phyloP scores from a whole-genome alignment of 2,329 filamentous ascomycete species.

The Aspergillus ustus region DNA sequence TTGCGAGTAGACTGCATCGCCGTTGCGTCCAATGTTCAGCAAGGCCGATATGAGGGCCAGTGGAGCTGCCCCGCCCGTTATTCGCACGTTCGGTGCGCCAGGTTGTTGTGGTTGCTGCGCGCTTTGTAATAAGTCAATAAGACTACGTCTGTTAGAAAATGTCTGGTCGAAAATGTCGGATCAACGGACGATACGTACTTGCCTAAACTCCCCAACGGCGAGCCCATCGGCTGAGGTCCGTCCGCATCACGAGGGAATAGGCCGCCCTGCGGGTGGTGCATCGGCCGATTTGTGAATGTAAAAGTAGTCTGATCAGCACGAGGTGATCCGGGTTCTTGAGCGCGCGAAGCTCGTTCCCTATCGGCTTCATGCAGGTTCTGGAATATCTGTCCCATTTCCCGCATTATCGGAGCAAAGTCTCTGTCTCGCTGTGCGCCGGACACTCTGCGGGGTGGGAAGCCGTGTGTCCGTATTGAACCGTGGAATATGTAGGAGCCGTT shows the following conservation, averaged over 20 bases:
- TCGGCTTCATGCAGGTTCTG: slow-evolving; percentile 48
- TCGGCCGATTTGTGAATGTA: not conserved
- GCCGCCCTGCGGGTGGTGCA: slow-evolving; percentile 30
- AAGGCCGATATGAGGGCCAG: slow-evolving; percentile 52
- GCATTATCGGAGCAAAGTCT: slow-evolving; percentile 35
- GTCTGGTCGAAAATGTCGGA: not conserved
- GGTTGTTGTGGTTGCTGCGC: slow-evolving; percentile 23
- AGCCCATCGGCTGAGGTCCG: slow-evolving; percentile 52
- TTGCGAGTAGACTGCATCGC: slow-evolving; percentile 88
- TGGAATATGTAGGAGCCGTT: slow-evolving; percentile 51
- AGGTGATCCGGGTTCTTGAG: slow-evolving; percentile 13
- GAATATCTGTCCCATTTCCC: slow-evolving; percentile 52
- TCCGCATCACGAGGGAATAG: slow-evolving; percentile 58
- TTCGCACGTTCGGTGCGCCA: slow-evolving; percentile 25
- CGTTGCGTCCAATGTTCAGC: slow-evolving; percentile 53
- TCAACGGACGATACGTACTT: slow-evolving; percentile 47
- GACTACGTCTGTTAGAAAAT: slow-evolving; percentile 22
- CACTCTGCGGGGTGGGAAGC: slow-evolving; percentile 25
- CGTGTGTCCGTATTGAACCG: slow-evolving; percentile 39
- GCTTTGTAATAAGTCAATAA: slow-evolving; percentile 34
- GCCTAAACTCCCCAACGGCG: slow-evolving; percentile 53
- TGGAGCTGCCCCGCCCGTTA: slow-evolving; percentile 39
- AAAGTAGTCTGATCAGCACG: slow-evolving; percentile 5
- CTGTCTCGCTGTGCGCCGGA: slow-evolving; percentile 16
- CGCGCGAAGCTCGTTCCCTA: slow-evolving; percentile 13